Conservation (phyloP, 176 grass and related monocot genomes). For the Triticum turgidum region DNA sequence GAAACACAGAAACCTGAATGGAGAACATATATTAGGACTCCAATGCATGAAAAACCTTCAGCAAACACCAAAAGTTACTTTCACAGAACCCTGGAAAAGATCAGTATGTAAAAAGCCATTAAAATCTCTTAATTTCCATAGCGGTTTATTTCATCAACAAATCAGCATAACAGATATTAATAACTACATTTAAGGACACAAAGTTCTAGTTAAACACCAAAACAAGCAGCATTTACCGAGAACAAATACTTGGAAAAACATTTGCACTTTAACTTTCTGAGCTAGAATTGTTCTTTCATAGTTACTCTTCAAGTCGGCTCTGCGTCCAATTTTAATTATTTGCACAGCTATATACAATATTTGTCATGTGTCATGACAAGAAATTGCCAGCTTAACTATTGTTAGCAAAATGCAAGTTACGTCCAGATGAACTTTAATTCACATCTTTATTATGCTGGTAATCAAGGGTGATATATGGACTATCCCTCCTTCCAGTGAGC, state of each 20-base stretch:
- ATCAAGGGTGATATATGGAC: neutral
- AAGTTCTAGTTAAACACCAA: neutral
- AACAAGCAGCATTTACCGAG: neutral
- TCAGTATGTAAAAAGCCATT: neutral
- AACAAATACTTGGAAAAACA: neutral
- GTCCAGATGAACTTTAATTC: neutral
- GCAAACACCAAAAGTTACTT: neutral
- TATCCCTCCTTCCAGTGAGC: neutral
- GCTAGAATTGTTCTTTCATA: neutral
- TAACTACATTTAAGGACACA: neutral
- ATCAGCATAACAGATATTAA: neutral
- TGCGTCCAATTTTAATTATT: neutral
- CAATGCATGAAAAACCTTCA: conserved; percentile 16
- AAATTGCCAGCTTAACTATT: neutral
- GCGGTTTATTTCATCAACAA: neutral
- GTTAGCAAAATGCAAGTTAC: neutral
- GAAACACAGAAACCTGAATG: conserved; percentile 88
- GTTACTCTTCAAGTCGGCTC: neutral
- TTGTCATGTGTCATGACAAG: neutral
- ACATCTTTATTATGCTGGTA: neutral
- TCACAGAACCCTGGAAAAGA: neutral
- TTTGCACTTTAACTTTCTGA: neutral
- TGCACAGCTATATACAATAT: neutral
- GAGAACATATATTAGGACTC: neutral
- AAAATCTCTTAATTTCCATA: neutral